Evolutionary conservation across 495 filamentous ascomycete species (phyloP), one percentile per base, ranked within the genome.

Genomic region (Penicillium canescens): DNA sequence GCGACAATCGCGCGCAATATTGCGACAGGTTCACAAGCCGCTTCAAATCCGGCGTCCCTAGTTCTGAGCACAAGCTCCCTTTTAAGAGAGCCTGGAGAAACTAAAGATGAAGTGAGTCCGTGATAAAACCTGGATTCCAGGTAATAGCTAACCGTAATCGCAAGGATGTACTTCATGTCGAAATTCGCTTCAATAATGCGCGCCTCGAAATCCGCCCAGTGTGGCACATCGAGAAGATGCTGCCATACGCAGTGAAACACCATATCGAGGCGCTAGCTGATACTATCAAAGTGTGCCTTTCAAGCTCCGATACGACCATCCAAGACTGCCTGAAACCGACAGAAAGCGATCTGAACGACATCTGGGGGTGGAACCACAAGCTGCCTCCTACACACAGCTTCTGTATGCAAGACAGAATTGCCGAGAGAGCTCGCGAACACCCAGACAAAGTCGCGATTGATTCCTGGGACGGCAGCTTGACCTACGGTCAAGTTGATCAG

Each of bases 391-490:
- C 62, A 2, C 63, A 67, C 50, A 57, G 62, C 46, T 64, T 71
- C 39, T 78, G 75, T 55, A 70, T 81, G 51, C 76, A 83, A 54
- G 71, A 78, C 0, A 52, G 80, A 18, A 65, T 85, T 31, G 46
- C 60, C 1, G 57, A 74, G 39, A 71, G 73, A 26, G 66, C 70
- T 10, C 54, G 46, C 4, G 46, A 57, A 28, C 47, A 59, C 7
- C 73, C 77, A 4, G 52, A 72, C 3, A 67, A 73, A 28, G 50
- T 56, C 4, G 78, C 72, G 0, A 70, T 82, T 18, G 56, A 52
- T n/a, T 75, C 77, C 0, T 79, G 76, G 73, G 79, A 82, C 53
- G 75, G 74, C 21, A 54, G 58, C 6, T 60, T 81, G 33, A 78
- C 77, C 7, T 80, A 80, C 50, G 41, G 44, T 11, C 56, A 81